A percentile compares a stretch with the other conserved stretches of the same genome.
phyloP scores from a whole-genome alignment of 345 rosid genomes.

The Barbarea vulgaris region DNA sequence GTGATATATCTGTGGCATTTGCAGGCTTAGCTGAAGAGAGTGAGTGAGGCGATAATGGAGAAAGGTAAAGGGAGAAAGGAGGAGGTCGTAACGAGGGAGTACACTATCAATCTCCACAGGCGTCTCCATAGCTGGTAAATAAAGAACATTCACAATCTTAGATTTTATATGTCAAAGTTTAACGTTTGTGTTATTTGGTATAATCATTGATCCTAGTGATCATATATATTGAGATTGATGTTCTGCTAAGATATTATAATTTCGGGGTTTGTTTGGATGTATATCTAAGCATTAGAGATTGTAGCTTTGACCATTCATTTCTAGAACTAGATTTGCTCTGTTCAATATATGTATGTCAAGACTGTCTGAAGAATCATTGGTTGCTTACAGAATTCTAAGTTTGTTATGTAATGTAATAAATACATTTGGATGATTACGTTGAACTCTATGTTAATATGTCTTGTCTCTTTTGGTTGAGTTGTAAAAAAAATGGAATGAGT shows the following conservation, averaged over 20 bases:
- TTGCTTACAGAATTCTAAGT: background rate
- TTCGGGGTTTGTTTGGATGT: background rate
- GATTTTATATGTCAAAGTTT: background rate
- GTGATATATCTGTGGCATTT: background rate
- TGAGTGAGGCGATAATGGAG: conserved; percentile 52
- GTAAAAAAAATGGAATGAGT: too few relatives aligned
- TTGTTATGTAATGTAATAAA: background rate
- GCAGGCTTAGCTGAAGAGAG: conserved; percentile 4
- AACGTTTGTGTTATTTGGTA: background rate
- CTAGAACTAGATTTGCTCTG: background rate
- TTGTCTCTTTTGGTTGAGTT: background rate
- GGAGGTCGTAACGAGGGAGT: conserved; percentile 81
- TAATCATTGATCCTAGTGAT: background rate
- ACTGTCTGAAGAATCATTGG: background rate
- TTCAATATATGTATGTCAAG: background rate
- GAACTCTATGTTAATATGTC: background rate
- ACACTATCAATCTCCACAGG: conserved; percentile 76
- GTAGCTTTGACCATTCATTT: background rate
- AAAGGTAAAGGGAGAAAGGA: conserved; percentile 63
- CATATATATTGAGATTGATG: background rate
- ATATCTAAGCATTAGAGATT: background rate
- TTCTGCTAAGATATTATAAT: background rate
- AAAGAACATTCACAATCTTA: background rate
- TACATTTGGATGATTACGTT: background rate
- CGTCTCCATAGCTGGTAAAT: conserved; percentile 71